Evolutionary conservation across 176 grass and related monocot species (phyloP).

Genomic region (Cenchrus americanus): DNA sequence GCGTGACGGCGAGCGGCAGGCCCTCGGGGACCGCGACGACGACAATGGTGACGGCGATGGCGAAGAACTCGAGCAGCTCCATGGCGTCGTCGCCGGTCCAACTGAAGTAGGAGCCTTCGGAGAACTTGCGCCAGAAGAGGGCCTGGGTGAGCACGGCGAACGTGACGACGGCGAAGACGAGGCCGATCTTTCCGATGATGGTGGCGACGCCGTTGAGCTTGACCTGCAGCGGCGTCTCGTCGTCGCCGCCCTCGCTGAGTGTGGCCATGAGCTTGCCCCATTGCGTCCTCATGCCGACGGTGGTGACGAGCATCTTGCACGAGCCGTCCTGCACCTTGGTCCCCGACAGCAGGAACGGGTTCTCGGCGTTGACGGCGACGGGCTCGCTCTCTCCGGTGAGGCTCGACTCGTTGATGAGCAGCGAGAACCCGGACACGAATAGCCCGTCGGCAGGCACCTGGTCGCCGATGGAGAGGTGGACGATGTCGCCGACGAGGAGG

Average conservation of each 20-base stretch:
- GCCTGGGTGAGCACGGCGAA: constrained; percentile 83
- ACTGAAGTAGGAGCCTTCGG: constrained; percentile 62
- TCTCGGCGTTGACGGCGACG: constrained; percentile 67
- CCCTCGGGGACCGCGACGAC: constrained; percentile 93
- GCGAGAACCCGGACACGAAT: constrained; percentile 77
- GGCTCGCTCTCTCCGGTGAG: constrained; percentile 94
- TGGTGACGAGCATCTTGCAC: constrained; percentile 91
- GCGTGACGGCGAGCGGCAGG: constrained; percentile 81
- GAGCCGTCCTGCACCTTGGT: constrained; percentile 96
- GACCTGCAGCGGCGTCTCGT: constrained; percentile 95
- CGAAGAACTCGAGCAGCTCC: constrained; percentile 88
- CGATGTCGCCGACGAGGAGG: constrained; percentile 83
- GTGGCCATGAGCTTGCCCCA: constrained; percentile 98
- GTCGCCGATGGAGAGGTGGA: constrained; percentile 86
- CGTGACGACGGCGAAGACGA: constrained; percentile 83
- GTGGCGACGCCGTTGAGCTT: constrained; percentile 93
- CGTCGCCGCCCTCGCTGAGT: constrained; percentile 90
- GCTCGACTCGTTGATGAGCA: constrained; percentile 93
- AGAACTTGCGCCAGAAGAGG: constrained; percentile 66
- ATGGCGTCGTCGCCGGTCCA: constrained; percentile 90
- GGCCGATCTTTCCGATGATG: constrained; percentile 92
- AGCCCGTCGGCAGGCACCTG: constrained; percentile 91
- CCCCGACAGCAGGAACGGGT: constrained; percentile 86
- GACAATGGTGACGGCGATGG: constrained; percentile 89
- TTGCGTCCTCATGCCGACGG: constrained; percentile 89